These are phyloP conservation scores for Phytophthora europaea DNA, from an alignment of 352 stramenopile species.

Conservation along the genomic window DNA sequence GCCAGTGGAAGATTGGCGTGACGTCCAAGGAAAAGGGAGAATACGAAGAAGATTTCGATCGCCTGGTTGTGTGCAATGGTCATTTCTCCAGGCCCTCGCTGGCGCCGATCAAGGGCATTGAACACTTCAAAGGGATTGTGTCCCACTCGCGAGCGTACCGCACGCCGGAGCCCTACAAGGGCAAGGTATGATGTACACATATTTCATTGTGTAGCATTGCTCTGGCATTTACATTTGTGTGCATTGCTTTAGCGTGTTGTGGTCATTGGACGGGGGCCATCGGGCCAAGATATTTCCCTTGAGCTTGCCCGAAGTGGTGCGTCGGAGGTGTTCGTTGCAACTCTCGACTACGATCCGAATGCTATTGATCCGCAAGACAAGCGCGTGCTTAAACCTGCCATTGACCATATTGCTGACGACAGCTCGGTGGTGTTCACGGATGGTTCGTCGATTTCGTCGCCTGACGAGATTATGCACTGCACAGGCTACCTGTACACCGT, in stretches of 20 bases:
- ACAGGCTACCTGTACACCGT: constrained; percentile 81
- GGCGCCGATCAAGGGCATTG: constrained; percentile 57
- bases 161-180: constrained; percentile 50
- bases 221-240: constrained; percentile 1
- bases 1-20: constrained; percentile 56
- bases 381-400: constrained; percentile 67
- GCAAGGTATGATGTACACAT: constrained; percentile 41
- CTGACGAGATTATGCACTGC: constrained; percentile 85
- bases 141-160: constrained; percentile 73
- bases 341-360: constrained; percentile 47
- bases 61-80: constrained; percentile 82
- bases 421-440: constrained; percentile 70
- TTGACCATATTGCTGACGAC: constrained; percentile 60
- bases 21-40: constrained; percentile 40
- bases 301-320: constrained; percentile 60
- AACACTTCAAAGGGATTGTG: constrained; percentile 53
- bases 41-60: constrained; percentile 81
- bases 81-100: constrained; percentile 75
- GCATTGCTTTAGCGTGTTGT: constrained; percentile 52
- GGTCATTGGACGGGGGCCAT: constrained; percentile 74
- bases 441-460: constrained; percentile 49
- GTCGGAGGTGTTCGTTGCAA: constrained; percentile 70
- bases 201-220: not conserved
- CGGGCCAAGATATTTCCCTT: constrained; percentile 83
- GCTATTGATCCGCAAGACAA: constrained; percentile 34